A percentile compares a stretch with the other conserved stretches of the same genome.
Conservation (phyloP, 768 basidiomycete species). For the Rhizopogon roseolus region DNA sequence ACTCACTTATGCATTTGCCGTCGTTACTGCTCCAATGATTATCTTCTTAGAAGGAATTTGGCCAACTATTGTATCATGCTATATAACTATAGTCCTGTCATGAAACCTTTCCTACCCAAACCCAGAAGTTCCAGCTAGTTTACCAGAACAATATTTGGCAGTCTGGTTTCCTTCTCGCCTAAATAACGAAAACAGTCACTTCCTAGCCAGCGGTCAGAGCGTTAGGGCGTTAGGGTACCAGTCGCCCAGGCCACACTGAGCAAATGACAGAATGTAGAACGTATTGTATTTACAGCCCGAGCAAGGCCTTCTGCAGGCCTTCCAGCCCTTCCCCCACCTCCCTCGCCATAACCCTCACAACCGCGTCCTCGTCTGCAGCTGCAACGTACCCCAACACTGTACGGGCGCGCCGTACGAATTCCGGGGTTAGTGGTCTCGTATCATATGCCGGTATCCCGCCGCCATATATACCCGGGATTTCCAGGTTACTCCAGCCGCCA, state of each 20-base stretch:
- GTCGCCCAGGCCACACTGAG: neutral
- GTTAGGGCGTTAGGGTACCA: neutral
- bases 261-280: neutral
- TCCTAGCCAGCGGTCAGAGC: neutral
- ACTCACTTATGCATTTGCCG: too few relatives aligned
- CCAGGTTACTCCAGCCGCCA: slow-evolving; percentile 1
- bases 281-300: slow-evolving; percentile 26
- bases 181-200: too few relatives aligned
- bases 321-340: slow-evolving; percentile 57
- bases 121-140: too few relatives aligned
- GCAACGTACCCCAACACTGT: slow-evolving; percentile 66
- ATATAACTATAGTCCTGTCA: too few relatives aligned
- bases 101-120: too few relatives aligned
- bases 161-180: too few relatives aligned
- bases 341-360: slow-evolving; percentile 72
- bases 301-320: slow-evolving; percentile 41
- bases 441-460: neutral
- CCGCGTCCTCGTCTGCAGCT: slow-evolving; percentile 64
- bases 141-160: too few relatives aligned
- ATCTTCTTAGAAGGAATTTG: too few relatives aligned
- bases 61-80: too few relatives aligned
- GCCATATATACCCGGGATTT: neutral
- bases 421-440: slow-evolving; percentile 14
- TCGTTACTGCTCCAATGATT: too few relatives aligned
- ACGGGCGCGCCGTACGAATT: slow-evolving; percentile 44